A percentile compares a stretch with the other conserved stretches of the same genome.
These are phyloP conservation scores for Canna indica DNA, from an alignment of 176 grass and related monocot genomes.

Conservation along the genomic window DNA sequence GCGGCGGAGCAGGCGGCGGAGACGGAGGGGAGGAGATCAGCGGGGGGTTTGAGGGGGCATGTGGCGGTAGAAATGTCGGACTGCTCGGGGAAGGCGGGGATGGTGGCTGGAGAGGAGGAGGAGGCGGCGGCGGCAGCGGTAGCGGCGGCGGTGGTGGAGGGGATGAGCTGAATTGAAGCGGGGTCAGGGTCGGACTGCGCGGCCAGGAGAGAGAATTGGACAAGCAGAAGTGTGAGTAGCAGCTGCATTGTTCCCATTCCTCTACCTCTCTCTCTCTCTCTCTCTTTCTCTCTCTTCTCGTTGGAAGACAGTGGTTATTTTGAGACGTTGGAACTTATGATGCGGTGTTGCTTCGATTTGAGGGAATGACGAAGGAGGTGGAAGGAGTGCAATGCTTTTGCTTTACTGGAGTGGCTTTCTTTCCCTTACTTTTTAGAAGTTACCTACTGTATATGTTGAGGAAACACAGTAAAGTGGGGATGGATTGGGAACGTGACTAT, in stretches of 20 bases:
- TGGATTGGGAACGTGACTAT: no score
- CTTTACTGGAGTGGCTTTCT: neutral
- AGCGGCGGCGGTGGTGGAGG: neutral
- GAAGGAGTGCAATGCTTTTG: neutral
- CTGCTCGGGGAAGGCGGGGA: slow-evolving; percentile 16
- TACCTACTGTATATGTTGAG: neutral
- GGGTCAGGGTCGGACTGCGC: slow-evolving; percentile 2
- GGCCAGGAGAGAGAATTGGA: neutral
- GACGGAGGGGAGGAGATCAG: slow-evolving; percentile 3
- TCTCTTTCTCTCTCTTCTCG: neutral
- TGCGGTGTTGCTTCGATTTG: neutral
- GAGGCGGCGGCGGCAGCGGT: neutral
- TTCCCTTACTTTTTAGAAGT: neutral
- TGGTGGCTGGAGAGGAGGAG: neutral
- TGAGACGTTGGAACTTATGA: neutral
- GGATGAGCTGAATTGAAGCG: neutral
- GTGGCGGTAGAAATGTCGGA: neutral
- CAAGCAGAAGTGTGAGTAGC: neutral
- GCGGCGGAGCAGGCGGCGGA: slow-evolving; percentile 6
- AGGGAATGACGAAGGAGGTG: neutral
- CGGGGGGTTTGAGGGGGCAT: slow-evolving; percentile 3
- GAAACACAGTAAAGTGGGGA: no score
- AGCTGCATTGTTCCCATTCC: neutral
- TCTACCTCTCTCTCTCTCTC: neutral
- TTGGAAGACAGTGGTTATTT: neutral